phyloP scores from a whole-genome alignment of 2,329 filamentous ascomycete species.

The Calonectria pseudoreteaudii region DNA sequence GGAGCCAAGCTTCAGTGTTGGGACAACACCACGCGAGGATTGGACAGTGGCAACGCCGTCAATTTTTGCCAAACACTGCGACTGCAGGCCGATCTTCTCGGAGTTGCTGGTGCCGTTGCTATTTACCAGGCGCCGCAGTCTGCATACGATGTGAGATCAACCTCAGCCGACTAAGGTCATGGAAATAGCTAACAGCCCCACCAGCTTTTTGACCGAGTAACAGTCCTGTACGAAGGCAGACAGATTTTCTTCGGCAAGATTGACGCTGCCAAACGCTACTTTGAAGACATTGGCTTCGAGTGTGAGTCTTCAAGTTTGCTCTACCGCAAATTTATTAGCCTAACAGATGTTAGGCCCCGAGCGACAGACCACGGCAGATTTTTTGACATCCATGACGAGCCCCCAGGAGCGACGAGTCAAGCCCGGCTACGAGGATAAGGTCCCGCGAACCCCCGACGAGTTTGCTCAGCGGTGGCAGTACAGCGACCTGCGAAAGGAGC shows the following conservation, averaged over 20 bases:
- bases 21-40: conserved; percentile 46
- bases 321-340: accelerated
- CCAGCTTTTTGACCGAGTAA: conserved; percentile 74
- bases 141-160: conserved; percentile 60
- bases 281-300: conserved; percentile 56
- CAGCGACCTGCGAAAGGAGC: conserved; percentile 39
- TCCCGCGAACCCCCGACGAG: conserved; percentile 52
- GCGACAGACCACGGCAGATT: conserved; percentile 42
- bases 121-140: conserved; percentile 73
- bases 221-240: conserved; percentile 74
- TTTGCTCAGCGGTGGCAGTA: conserved; percentile 50
- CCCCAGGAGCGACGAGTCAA: conserved; percentile 49
- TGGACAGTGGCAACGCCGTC: conserved; percentile 46
- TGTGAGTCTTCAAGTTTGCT: conserved; percentile 21
- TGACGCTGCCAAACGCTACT: conserved; percentile 69
- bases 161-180: too few species aligned
- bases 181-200: conserved; percentile 49
- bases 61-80: conserved; percentile 43
- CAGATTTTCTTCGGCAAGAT: conserved; percentile 75
- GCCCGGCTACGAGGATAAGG: conserved; percentile 46
- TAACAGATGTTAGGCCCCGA: conserved; percentile 31
- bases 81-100: conserved; percentile 42
- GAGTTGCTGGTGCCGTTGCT: conserved; percentile 43
- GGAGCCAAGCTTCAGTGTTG: conserved; percentile 46
- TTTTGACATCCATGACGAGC: conserved; percentile 57